Conservation (phyloP, 164 flowering plant species). For the Tetracentron sinense region DNA sequence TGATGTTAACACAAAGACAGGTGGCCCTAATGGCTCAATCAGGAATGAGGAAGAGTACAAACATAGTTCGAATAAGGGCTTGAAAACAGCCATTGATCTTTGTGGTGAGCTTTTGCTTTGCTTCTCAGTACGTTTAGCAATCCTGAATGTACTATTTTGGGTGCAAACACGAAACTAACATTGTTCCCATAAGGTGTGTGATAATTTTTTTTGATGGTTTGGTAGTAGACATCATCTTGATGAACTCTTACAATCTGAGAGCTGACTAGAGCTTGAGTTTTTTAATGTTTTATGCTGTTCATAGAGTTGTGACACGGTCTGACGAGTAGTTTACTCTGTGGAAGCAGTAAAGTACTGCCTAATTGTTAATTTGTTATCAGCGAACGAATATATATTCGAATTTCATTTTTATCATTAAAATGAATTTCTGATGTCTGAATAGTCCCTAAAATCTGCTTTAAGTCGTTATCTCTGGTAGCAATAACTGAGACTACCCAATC, state of each 20-base stretch:
- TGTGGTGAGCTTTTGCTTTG: conserved; percentile 48
- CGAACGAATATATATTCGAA: no score
- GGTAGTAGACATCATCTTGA: background rate
- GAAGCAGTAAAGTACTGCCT: no score
- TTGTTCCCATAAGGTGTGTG: background rate
- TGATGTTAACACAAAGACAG: conserved; percentile 74
- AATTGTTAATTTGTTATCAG: no score
- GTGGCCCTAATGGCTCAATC: conserved; percentile 94
- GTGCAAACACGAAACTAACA: background rate
- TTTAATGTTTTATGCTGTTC: no score
- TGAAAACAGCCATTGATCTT: conserved; percentile 73
- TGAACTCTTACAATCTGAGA: background rate
- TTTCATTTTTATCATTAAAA: no score
- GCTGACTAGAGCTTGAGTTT: no score
- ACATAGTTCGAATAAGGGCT: conserved; percentile 76
- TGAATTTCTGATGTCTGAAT: no score
- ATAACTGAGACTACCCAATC: no score
- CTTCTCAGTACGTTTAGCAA: background rate
- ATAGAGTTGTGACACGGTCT: no score
- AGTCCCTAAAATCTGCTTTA: no score
- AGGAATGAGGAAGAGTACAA: conserved; percentile 68
- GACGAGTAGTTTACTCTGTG: no score
- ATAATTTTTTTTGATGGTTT: background rate
- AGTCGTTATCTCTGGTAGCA: no score
- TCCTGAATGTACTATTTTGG: background rate